phyloP scores from a whole-genome alignment of 1,284 basidiomycete species.

The Moesziomyces sp. region DNA sequence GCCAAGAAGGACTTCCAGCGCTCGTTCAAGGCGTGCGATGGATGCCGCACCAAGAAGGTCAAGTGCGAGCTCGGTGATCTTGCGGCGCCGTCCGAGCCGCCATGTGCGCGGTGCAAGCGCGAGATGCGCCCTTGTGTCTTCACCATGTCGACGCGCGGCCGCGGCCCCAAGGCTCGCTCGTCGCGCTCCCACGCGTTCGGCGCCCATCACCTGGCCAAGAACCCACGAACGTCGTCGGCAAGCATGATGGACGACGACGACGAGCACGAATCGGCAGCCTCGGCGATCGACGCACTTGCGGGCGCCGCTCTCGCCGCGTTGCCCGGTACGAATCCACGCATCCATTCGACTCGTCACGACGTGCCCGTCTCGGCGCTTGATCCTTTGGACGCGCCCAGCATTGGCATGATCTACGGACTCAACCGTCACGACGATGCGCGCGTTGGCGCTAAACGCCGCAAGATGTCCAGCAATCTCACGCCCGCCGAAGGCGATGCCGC shows the following conservation, averaged over 20 bases:
- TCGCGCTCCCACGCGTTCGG: slow-evolving; percentile 44
- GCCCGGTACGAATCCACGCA: slow-evolving; percentile 22
- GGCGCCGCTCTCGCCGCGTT: slow-evolving; percentile 46
- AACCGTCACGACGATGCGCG: slow-evolving; percentile 26
- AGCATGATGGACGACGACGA: slow-evolving; percentile 26
- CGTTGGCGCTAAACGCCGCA: slow-evolving; percentile 21
- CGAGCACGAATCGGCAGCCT: slow-evolving; percentile 27
- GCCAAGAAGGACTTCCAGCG: slow-evolving; percentile 47
- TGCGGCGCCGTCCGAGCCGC: slow-evolving; percentile 47
- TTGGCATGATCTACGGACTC: slow-evolving; percentile 50
- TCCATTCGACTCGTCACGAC: slow-evolving; percentile 46
- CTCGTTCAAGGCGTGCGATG: slow-evolving; percentile 53
- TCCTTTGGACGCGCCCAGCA: slow-evolving; percentile 40
- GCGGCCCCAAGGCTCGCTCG: slow-evolving; percentile 43
- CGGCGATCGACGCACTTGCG: slow-evolving; percentile 39
- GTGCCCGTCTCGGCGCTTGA: slow-evolving; percentile 47
- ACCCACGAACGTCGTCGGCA: slow-evolving; percentile 29
- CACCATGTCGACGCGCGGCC: slow-evolving; percentile 50
- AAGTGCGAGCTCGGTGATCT: slow-evolving; percentile 53
- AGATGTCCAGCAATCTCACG: slow-evolving; percentile 8
- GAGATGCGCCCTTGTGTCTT: slow-evolving; percentile 48
- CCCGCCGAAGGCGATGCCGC: neutral
- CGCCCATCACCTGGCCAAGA: slow-evolving; percentile 45
- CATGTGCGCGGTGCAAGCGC: slow-evolving; percentile 48
- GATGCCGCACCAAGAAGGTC: slow-evolving; percentile 47